Percentiles rank a stretch among this genome's conserved stretches.
These are phyloP conservation scores for Aspergillus baeticus DNA, from an alignment of 495 filamentous ascomycete species.

Conservation along the genomic window DNA sequence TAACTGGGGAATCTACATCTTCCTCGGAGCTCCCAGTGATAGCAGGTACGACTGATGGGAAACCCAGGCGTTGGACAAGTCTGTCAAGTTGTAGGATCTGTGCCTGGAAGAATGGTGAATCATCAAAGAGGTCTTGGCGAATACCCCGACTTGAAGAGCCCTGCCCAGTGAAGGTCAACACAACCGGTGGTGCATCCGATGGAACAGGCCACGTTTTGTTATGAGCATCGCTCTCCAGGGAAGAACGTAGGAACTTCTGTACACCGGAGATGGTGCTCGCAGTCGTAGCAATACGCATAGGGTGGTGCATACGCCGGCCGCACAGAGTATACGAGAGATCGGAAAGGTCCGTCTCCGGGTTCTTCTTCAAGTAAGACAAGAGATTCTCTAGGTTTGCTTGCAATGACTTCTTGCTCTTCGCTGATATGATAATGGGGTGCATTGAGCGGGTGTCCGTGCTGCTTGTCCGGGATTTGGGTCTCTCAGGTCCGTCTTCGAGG, in stretches of 20 bases:
- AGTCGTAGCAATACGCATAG: conserved; percentile 36
- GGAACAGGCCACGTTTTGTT: not conserved
- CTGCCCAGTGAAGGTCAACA: conserved; percentile 36
- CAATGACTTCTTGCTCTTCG: conserved; percentile 35
- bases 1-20: conserved; percentile 61
- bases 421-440: conserved; percentile 28
- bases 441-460: conserved; percentile 5
- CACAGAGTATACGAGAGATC: conserved; percentile 43
- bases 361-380: conserved; percentile 25
- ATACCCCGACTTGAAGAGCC: conserved; percentile 53
- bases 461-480: not conserved
- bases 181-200: not conserved
- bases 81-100: conserved; percentile 68
- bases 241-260: not conserved
- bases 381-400: conserved; percentile 33
- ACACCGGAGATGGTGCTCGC: conserved; percentile 11
- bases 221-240: not conserved
- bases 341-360: conserved; percentile 25
- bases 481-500: conserved; percentile 8
- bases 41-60: conserved; percentile 64
- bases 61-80: conserved; percentile 63
- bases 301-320: conserved; percentile 35
- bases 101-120: conserved; percentile 60
- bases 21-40: conserved; percentile 42
- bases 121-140: conserved; percentile 64